Base-by-base conservation (phyloP, 1,284 basidiomycete genomes). In the Anthracocystis setariae region DNA sequence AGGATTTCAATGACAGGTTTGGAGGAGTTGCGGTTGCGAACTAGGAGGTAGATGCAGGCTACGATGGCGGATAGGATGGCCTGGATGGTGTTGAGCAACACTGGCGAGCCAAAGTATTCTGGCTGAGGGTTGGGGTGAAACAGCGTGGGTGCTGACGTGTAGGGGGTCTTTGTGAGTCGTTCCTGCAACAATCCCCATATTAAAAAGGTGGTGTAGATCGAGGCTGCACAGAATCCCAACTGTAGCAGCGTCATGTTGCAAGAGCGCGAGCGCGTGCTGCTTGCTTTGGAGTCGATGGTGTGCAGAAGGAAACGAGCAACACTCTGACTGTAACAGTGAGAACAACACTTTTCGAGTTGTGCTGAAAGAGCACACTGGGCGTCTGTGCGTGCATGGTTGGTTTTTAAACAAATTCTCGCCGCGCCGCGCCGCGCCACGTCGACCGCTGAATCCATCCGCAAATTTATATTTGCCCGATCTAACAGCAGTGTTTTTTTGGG, bases 51-150 rank as follows among this genome's bases (percentile, higher is more conserved):
- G 49, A 88, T 71, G 15, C 93, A 84, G 0, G 94, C 92, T 1
- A 91, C 91, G 42, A 91, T 73, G 8, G 90, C 89, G 68, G 91
- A 91, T 32, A 94, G 88, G 35, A 89, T 85, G 70, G 92, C 93
- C 84, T 98, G 94, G 57, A 89, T 89, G 32, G 90, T 93, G 68
- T 92, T 92, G 84, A 97, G 88, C 81, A 95, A 91, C 20, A 95
- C 85, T 1, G 92, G 89, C 0, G 92, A 94, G 74, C 90, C 89
- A 86, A 96, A 96, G 59, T 58, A 76, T 58, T 79, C 81, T 25
- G 61, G 61, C 27, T 69, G 69, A 7, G 63, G 56, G 38, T 62
- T 71, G 2, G 76, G 70, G 43, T 79, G 73, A 20, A 69, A 50
- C 38, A 74, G 40, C 7, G 65, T 73, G 17, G 70, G 56, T 15